These are phyloP conservation scores for Linnemannia zychae DNA, from an alignment of 192 early-diverging fungal species.

Conservation along the genomic window DNA sequence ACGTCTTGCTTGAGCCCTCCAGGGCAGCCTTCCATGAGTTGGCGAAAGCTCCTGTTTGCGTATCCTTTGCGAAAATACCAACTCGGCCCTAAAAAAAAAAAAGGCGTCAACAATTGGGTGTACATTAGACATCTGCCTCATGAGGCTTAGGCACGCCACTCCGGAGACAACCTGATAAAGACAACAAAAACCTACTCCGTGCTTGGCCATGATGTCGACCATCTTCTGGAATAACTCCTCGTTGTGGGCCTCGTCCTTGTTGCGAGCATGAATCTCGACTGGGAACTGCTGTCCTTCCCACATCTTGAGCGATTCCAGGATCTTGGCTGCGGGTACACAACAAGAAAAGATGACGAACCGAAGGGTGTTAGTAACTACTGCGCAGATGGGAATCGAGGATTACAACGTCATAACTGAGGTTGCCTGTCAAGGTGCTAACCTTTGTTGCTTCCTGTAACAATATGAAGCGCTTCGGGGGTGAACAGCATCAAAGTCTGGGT, in stretches of 20 bases:
- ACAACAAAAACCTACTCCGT: constrained; percentile 37
- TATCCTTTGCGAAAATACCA: constrained; percentile 87
- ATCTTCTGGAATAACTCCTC: constrained; percentile 71
- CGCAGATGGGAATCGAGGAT: background rate
- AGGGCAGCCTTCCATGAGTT: constrained; percentile 84
- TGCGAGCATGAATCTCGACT: constrained; percentile 81
- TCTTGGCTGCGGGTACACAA: constrained; percentile 50
- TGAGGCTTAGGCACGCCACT: background rate
- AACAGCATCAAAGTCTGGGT: constrained; percentile 87
- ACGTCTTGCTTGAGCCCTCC: constrained; percentile 56
- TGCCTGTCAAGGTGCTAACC: constrained; percentile 58
- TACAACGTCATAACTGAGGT: background rate
- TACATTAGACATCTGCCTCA: background rate
- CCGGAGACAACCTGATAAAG: background rate
- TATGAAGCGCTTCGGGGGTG: constrained; percentile 78
- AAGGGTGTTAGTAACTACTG: background rate
- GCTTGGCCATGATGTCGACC: constrained; percentile 62
- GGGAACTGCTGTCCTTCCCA: constrained; percentile 70
- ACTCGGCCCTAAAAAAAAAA: constrained; percentile 64
- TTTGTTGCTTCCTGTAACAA: constrained; percentile 88
- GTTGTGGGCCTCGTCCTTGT: constrained; percentile 85
- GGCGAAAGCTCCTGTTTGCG: constrained; percentile 78
- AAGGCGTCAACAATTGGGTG: background rate
- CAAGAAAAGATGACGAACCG: background rate
- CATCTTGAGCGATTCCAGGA: constrained; percentile 75